Evolutionary conservation across 1,139 yeast genomes (phyloP).

Genomic region (Nakaseomyces bracarensis): DNA sequence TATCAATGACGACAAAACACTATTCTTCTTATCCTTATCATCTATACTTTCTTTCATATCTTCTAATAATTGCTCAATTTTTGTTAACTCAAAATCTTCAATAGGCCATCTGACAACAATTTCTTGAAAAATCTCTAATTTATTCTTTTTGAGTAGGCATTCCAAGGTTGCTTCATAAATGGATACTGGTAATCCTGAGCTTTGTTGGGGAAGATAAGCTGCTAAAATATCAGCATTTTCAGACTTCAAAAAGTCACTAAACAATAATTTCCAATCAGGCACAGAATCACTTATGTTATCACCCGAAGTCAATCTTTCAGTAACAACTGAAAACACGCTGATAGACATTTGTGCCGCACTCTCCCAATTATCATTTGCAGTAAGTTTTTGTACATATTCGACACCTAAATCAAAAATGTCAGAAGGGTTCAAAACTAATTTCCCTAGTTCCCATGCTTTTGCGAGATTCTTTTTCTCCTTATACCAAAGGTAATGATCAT

Average conservation of each 20-base stretch:
- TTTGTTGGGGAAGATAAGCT: neutral
- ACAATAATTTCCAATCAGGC: conserved; percentile 35
- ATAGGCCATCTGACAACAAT: conserved; percentile 53
- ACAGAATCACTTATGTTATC: conserved; percentile 37
- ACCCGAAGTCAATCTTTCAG: neutral
- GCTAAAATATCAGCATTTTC: neutral
- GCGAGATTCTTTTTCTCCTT: conserved; percentile 43
- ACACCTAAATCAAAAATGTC: conserved; percentile 56
- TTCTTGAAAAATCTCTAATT: conserved; percentile 35
- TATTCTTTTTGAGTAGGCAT: conserved; percentile 38
- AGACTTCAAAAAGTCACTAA: neutral
- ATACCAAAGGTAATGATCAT: conserved; percentile 71
- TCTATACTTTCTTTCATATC: conserved; percentile 25
- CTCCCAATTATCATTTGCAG: conserved; percentile 47
- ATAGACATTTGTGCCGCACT: conserved; percentile 12
- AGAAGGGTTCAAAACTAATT: conserved; percentile 42
- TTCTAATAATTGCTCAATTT: conserved; percentile 43
- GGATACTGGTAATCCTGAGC: conserved; percentile 16
- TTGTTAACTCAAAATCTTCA: conserved; percentile 43
- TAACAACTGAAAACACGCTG: neutral
- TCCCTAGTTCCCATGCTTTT: conserved; percentile 74
- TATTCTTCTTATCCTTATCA: neutral
- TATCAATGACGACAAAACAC: neutral
- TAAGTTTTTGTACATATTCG: conserved; percentile 49
- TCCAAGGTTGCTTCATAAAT: conserved; percentile 49